Base-by-base conservation (phyloP, 2,329 filamentous ascomycete species). In the Zopfia rhizophila region DNA sequence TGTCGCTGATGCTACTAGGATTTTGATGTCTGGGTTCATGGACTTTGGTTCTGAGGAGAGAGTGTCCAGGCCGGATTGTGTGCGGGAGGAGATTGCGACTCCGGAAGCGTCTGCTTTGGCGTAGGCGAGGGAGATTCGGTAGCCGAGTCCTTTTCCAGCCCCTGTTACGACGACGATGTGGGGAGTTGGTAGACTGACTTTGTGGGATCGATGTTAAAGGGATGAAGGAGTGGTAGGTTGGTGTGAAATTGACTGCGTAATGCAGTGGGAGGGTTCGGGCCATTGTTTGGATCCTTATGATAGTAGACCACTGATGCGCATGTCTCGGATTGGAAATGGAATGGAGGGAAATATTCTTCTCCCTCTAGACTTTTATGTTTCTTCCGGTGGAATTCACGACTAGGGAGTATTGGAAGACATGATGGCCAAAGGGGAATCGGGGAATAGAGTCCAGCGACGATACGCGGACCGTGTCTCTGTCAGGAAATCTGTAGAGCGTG, bases 131-230 rank as follows among this genome's bases (percentile, higher is more conserved):
- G 55, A 38, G 17, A 61, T 61, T 22, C 44, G 24, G 24, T 44
- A 48, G 3, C 58, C 58, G 7, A 61, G 30, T 3, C 58, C 58
- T 37, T 54, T 52, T 10, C 55, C 51, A 14, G 57, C 57, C 14
- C 58, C 58, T 7, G 58, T 57, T 12, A 61, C 28, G 21, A 51
- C 45, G 21, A 45, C 58, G 30, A 48, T 31, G 45, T 46, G 53
- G 27, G 33, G 29, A 5, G 23, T 10, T 10, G 50, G 45, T 10
- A 59, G 39, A 8, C 18, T 5, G 38, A 31, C 39, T 17, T 29
- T 42, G 13, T 12, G 3, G 56, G 50, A 18, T 44, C 29, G 18
- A 50, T 51, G 13, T 35, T 38, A 2, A 22, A 8, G 40, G 38
- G 22, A 48, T 31, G 11, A 11, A 22, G 14, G 24, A 12, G 39